A percentile compares a stretch with the other conserved stretches of the same genome.
phyloP scores from a whole-genome alignment of 164 flowering plant species.

The Vitis rotundifolia region DNA sequence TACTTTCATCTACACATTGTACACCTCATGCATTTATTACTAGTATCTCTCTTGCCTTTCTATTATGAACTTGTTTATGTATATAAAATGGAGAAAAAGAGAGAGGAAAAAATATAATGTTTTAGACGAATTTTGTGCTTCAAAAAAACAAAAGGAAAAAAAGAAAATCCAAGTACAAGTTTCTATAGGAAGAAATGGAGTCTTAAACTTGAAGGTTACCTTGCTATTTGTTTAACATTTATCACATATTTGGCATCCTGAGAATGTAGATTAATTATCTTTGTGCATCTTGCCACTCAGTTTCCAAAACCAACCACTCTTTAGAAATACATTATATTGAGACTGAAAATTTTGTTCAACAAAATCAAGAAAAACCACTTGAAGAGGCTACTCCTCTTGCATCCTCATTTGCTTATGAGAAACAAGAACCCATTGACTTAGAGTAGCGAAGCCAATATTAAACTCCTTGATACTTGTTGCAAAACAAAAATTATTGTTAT shows the following conservation, averaged over 20 bases:
- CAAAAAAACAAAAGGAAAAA: background rate
- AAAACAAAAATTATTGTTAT: background rate
- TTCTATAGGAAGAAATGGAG: background rate
- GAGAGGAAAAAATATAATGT: too few relatives aligned
- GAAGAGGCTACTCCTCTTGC: conserved; percentile 98
- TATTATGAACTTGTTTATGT: too few relatives aligned
- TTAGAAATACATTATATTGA: background rate
- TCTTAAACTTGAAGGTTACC: conserved; percentile 35
- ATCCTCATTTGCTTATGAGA: conserved; percentile 99
- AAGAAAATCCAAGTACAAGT: background rate
- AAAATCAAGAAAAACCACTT: conserved; percentile 41
- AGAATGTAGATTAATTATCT: conserved; percentile 88
- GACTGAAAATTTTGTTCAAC: background rate
- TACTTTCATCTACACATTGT: too few relatives aligned
- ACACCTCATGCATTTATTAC: too few relatives aligned
- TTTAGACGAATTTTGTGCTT: too few relatives aligned
- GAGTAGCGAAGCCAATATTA: conserved; percentile 96
- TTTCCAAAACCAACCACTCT: conserved; percentile 4
- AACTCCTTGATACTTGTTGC: conserved; percentile 88
- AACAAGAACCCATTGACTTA: conserved; percentile 99
- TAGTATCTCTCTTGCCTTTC: too few relatives aligned
- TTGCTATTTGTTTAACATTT: conserved; percentile 99
- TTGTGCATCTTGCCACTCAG: conserved; percentile 96
- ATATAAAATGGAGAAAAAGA: too few relatives aligned
- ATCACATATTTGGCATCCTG: conserved; percentile 97